Base-by-base conservation (phyloP, 2,329 filamentous ascomycete genomes). In the Hymenoscyphus repandus region DNA sequence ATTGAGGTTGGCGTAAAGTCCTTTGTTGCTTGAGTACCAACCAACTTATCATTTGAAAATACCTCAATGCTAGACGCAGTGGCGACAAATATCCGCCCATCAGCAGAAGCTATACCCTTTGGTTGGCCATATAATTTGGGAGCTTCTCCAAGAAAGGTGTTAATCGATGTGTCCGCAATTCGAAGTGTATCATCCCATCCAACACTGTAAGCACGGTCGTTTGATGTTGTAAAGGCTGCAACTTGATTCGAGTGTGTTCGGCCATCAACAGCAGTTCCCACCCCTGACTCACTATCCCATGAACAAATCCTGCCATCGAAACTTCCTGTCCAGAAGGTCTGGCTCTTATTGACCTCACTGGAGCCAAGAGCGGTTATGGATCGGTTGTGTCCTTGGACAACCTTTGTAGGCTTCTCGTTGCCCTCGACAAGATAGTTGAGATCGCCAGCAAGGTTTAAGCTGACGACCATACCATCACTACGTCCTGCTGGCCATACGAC, bases 181-280 rank as follows among this genome's bases (percentile, higher is more conserved):
- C 90, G 85, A 33, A 97, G 75, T 1, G 85, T 90, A 68, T 99
- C 93, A 65, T 99, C 93, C 93, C 92, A 99, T 56, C 85, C 91
- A 47, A 92, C 87, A 63, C 85, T 92, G 71, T 88, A 91, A n/a
- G 90, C 80, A 58, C 82, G 78, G 32, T 82, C 79, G 2, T 74
- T 66, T 6, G 74, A 73, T 1, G 81, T 72, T 2, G 85, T 74
- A 57, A 99, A 85, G 45, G 88, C 87, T 3, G 84, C 82, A 46
- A 97, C 82, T 68, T 95, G 91, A 68, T 92, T 95, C 6, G 86
- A 86, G 69, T 96, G 93, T 3, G 80, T 75, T 58, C 89, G 82
- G 27, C 93, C 92, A 55, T 93, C 88, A 10, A 95, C 78, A 11
- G 79, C 77, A 30, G 82, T 77, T 18, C 85, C 89, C 39, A 75